A percentile compares a stretch with the other conserved stretches of the same genome.
phyloP scores from a whole-genome alignment of 2,329 filamentous ascomycete species.

The Gliomastix tumulicola region DNA sequence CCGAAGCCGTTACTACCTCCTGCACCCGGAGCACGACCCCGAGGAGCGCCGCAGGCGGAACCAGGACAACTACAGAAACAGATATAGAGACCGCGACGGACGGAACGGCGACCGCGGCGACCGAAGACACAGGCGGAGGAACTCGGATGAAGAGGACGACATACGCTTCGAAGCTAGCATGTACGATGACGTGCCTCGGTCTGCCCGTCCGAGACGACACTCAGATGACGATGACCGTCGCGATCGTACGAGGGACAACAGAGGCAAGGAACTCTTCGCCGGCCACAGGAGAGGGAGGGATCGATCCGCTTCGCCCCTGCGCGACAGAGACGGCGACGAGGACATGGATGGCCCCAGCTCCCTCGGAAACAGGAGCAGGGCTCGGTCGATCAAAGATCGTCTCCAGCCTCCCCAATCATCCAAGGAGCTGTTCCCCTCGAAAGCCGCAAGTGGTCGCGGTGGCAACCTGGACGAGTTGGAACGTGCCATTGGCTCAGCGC shows the following conservation, averaged over 20 bases:
- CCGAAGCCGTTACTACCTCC: slow-evolving; percentile 83
- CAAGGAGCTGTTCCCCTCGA: slow-evolving; percentile 33
- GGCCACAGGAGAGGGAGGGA: slow-evolving; percentile 25
- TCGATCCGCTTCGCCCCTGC: slow-evolving; percentile 45
- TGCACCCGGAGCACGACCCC: slow-evolving; percentile 84
- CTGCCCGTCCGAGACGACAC: slow-evolving; percentile 12
- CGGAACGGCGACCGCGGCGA: slow-evolving; percentile 15
- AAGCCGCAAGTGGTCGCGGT: slow-evolving; percentile 12
- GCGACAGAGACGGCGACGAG: slow-evolving; percentile 33
- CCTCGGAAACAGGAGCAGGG: slow-evolving; percentile 22
- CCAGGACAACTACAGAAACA: slow-evolving; percentile 48
- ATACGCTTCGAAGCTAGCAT: slow-evolving; percentile 66
- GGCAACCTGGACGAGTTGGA: slow-evolving; percentile 30
- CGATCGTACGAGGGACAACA: slow-evolving; percentile 27
- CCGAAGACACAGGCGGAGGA: slow-evolving; percentile 24
- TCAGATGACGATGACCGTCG: too few species aligned
- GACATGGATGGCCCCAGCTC: slow-evolving; percentile 17
- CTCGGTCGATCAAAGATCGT: slow-evolving; percentile 23
- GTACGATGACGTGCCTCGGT: slow-evolving; percentile 63
- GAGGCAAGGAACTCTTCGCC: slow-evolving; percentile 59
- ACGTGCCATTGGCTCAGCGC: slow-evolving; percentile 27
- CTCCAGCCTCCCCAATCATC: slow-evolving; percentile 15
- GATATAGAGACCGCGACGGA: slow-evolving; percentile 54
- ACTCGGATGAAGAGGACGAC: slow-evolving; percentile 41
- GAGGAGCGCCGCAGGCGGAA: slow-evolving; percentile 60